These are phyloP conservation scores for Plectranthus barbatus DNA, from an alignment of 257 asterid genomes.

Conservation along the genomic window DNA sequence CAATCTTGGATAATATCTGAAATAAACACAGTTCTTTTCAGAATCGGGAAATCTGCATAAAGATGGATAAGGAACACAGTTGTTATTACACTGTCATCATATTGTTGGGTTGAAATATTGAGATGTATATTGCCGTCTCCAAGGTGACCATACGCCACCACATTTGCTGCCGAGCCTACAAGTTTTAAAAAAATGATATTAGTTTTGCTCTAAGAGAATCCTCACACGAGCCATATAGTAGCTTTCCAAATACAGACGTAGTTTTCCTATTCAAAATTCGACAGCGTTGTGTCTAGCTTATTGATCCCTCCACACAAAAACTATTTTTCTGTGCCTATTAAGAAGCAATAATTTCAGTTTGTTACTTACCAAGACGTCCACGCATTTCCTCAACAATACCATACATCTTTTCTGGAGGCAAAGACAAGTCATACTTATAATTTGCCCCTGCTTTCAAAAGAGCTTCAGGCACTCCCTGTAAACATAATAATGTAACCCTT, in stretches of 20 bases:
- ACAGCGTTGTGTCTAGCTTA: neutral
- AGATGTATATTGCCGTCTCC: constrained; percentile 98
- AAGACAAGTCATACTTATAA: constrained; percentile 84
- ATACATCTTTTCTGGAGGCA: constrained; percentile 80
- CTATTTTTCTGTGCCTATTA: neutral
- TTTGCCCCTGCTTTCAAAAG: constrained; percentile 92
- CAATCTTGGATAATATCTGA: constrained; percentile 72
- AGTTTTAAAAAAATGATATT: neutral
- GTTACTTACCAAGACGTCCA: constrained; percentile 57
- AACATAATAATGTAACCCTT: constrained; percentile 13
- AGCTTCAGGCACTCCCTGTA: constrained; percentile 93
- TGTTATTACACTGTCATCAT: constrained; percentile 60
- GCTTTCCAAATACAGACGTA: neutral
- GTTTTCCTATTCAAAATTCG: too few species aligned
- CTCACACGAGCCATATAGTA: neutral
- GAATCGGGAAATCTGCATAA: neutral
- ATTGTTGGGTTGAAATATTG: constrained; percentile 66
- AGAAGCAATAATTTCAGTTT: neutral
- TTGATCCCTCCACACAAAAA: neutral
- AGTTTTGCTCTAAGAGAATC: neutral
- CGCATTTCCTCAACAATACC: constrained; percentile 88
- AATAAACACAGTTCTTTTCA: constrained; percentile 3
- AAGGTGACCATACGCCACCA: constrained; percentile 90
- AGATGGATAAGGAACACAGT: constrained; percentile 10
- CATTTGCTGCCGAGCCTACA: constrained; percentile 58